phyloP scores from a whole-genome alignment of 139 green algal genomes.

The Micractinium sp. region DNA sequence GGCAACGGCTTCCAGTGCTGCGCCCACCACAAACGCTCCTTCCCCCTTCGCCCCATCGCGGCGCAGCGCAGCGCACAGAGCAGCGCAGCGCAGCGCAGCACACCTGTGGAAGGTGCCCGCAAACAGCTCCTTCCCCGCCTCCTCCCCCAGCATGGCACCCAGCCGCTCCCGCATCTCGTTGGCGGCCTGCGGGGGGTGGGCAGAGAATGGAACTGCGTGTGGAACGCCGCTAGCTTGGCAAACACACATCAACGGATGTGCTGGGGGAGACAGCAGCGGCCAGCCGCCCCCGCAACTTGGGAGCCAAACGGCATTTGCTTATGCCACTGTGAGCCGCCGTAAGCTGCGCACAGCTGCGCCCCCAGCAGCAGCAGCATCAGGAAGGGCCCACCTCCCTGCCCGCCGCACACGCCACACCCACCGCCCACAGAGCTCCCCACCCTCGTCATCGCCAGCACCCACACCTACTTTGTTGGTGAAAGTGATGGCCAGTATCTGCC shows the following conservation, averaged over 20 bases:
- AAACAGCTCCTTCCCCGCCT: constrained; percentile 12
- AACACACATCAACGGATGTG: not conserved
- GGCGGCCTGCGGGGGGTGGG: constrained; percentile 45
- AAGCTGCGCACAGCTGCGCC: not conserved
- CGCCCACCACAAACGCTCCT: too few species aligned
- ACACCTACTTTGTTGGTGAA: constrained; percentile 78
- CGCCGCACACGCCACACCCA: not conserved
- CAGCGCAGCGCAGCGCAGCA: not conserved
- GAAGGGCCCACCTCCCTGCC: too few species aligned
- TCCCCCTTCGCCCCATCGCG: too few species aligned
- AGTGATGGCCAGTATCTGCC: constrained; percentile 75
- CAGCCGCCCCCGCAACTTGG: too few species aligned
- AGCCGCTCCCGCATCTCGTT: constrained; percentile 67
- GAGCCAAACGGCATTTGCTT: too few species aligned
- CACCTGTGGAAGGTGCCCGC: constrained; percentile 76
- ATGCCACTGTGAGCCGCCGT: too few species aligned
- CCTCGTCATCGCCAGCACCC: not conserved
- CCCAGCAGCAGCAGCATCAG: not conserved
- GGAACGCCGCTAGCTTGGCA: not conserved
- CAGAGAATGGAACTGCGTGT: too few species aligned
- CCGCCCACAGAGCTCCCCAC: not conserved
- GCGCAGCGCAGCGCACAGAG: not conserved
- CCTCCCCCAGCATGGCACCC: constrained; percentile 34
- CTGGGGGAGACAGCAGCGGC: too few species aligned
- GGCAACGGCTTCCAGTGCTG: too few species aligned